These are phyloP conservation scores for Agastache rugosa DNA, from an alignment of 257 asterid genomes.

Conservation along the genomic window DNA sequence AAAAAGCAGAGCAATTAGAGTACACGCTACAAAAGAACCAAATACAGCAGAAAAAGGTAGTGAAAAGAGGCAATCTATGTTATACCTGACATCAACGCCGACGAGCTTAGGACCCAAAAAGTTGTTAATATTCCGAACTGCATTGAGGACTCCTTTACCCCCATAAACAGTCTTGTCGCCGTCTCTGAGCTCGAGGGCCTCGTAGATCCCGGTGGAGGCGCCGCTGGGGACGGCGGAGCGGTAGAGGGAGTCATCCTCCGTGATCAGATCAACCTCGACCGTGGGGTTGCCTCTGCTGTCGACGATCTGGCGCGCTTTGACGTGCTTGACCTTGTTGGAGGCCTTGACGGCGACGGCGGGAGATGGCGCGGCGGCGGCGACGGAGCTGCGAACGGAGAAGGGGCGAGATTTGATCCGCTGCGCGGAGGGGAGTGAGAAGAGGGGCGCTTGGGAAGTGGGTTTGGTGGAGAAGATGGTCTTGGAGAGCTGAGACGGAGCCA, in stretches of 20 bases:
- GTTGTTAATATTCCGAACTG: constrained; percentile 77
- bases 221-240: constrained; percentile 99
- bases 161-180: constrained; percentile 86
- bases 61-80: background rate
- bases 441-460: constrained; percentile 50
- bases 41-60: background rate
- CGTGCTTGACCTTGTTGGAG: constrained; percentile 58
- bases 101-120: constrained; percentile 82
- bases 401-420: constrained; percentile 48
- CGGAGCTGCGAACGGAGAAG: constrained; percentile 62
- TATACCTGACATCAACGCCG: constrained; percentile 94
- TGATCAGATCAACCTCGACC: constrained; percentile 92
- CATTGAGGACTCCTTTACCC: constrained; percentile 92
- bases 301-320: constrained; percentile 93
- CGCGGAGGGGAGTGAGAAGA: constrained; percentile 46
- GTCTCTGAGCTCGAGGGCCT: constrained; percentile 95
- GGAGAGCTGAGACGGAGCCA: constrained; percentile 63
- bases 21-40: background rate
- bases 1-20: background rate
- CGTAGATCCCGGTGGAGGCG: constrained; percentile 98
- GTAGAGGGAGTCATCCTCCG: constrained; percentile 70
- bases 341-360: constrained; percentile 42
- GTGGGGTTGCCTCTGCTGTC: constrained; percentile 99
- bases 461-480: constrained; percentile 69
- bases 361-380: constrained; percentile 55